Evolutionary conservation across 139 green algal genomes (phyloP).

Genomic region (Tetratostichococcus sp.): DNA sequence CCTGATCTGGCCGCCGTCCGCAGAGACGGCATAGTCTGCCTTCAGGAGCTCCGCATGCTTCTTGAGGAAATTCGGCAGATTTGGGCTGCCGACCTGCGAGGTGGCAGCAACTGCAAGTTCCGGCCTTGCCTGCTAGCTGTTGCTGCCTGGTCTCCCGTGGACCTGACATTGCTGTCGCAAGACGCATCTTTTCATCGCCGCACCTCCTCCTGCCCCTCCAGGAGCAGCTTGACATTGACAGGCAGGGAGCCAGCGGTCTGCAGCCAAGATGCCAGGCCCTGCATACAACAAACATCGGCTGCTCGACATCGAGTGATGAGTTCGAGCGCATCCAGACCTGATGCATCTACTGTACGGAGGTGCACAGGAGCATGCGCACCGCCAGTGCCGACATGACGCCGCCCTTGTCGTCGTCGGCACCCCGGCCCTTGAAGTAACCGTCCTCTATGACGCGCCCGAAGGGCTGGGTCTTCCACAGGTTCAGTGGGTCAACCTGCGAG

Average conservation of each 20-base stretch:
- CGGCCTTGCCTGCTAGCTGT: no score
- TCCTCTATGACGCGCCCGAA: constrained; percentile 33
- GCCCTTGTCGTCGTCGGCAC: constrained; percentile 61
- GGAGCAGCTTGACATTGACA: constrained; percentile 62
- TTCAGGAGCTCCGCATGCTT: constrained; percentile 34
- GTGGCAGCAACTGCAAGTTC: no score
- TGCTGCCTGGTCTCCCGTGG: no score
- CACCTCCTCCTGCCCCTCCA: constrained; percentile 65
- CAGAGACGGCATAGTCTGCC: constrained; percentile 47
- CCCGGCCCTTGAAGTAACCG: constrained; percentile 49
- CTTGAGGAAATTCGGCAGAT: constrained; percentile 47
- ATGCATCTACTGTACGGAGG: no score
- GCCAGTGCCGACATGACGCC: constrained; percentile 47
- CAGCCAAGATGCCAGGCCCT: constrained; percentile 41
- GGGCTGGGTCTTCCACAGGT: constrained; percentile 44
- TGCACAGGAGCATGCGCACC: constrained; percentile 14
- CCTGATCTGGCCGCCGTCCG: constrained; percentile 54
- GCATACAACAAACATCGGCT: no score
- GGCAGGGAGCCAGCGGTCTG: constrained; percentile 20
- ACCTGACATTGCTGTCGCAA: no score
- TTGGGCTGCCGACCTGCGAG: constrained; percentile 16
- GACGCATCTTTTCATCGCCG: neutral
- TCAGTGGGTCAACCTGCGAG: constrained; percentile 43
- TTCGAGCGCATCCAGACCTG: no score
- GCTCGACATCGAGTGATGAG: no score